Percentiles rank a stretch among this genome's conserved stretches.
These are phyloP conservation scores for Amanita rimosa DNA, from an alignment of 768 basidiomycete species.

Conservation along the genomic window DNA sequence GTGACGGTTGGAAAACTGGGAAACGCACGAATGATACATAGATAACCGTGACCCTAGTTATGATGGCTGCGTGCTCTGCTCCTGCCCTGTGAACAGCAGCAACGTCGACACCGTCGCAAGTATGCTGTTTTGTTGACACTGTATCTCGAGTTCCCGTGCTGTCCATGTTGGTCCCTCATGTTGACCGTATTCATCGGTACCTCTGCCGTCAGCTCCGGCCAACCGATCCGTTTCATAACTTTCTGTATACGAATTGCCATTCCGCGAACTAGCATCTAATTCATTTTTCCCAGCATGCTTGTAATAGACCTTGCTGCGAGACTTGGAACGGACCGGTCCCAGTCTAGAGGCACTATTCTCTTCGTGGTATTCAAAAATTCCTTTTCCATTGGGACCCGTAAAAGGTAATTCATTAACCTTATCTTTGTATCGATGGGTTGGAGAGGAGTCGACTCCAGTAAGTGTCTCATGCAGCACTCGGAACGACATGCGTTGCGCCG, in stretches of 20 bases:
- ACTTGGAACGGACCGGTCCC: constrained; percentile 44
- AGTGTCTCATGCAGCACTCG: constrained; percentile 79
- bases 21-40: background rate
- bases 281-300: constrained; percentile 55
- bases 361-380: background rate
- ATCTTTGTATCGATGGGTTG: constrained; percentile 4
- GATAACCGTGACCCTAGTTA: background rate
- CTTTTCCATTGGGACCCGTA: constrained; percentile 4
- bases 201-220: constrained; percentile 13
- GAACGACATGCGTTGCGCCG: constrained; percentile 69
- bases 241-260: constrained; percentile 12
- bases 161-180: constrained; percentile 52
- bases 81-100: constrained; percentile 5
- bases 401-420: constrained; percentile 5
- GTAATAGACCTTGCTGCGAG: constrained; percentile 59
- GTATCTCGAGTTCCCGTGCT: constrained; percentile 72
- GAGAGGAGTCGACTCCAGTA: constrained; percentile 26
- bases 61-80: background rate
- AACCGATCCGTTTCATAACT: constrained; percentile 20
- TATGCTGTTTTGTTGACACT: constrained; percentile 85
- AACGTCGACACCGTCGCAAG: constrained; percentile 44
- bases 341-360: constrained; percentile 13
- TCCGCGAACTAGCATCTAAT: constrained; percentile 30
- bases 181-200: constrained; percentile 20
- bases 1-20: background rate